These are phyloP conservation scores for Xerocomus spinulosus DNA, from an alignment of 768 basidiomycete species.

Conservation along the genomic window DNA sequence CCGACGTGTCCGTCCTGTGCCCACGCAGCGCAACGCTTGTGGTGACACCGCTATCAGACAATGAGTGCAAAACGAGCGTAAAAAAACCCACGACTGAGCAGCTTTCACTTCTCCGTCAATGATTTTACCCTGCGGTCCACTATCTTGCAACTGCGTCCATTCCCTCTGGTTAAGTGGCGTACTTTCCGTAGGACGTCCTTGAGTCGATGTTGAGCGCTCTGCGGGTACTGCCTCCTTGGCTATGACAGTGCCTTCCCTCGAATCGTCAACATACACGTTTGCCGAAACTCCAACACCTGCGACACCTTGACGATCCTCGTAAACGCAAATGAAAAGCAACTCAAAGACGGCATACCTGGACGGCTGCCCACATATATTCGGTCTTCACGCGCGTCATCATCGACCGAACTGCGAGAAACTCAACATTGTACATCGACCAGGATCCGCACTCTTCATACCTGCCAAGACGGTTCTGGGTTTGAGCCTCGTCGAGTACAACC, in stretches of 20 bases:
- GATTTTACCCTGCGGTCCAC: neutral
- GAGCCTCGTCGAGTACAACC: neutral
- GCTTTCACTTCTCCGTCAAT: neutral
- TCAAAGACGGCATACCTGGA: neutral
- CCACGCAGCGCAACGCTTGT: neutral
- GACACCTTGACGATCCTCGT: neutral
- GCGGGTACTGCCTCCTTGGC: neutral
- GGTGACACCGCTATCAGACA: neutral
- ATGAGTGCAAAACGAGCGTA: neutral
- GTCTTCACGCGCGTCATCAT: neutral
- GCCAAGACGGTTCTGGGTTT: neutral
- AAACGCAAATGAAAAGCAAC: neutral
- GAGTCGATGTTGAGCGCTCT: neutral
- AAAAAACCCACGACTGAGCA: neutral
- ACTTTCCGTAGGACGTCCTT: neutral
- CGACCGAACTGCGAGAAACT: conserved; percentile 1
- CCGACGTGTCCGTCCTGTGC: neutral
- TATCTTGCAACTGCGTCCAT: neutral
- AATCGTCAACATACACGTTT: neutral
- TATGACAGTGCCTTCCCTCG: neutral
- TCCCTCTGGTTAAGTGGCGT: neutral
- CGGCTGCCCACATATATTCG: neutral
- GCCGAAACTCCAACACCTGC: neutral
- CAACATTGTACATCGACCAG: neutral
- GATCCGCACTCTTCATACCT: neutral